A percentile compares a stretch with the other conserved stretches of the same genome.
phyloP scores from a whole-genome alignment of 495 filamentous ascomycete species.

The Neurospora sp. region DNA sequence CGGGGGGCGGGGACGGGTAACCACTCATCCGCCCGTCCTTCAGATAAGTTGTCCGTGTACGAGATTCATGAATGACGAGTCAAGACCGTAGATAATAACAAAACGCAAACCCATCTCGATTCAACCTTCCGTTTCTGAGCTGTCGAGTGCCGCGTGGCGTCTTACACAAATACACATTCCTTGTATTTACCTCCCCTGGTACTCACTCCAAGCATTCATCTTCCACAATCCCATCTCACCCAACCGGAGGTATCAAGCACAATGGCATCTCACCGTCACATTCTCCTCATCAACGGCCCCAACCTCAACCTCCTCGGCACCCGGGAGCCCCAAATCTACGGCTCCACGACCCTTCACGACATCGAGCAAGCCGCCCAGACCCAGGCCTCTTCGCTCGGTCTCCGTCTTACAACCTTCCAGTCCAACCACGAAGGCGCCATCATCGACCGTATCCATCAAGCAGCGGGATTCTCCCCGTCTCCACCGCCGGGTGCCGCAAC shows the following conservation, averaged over 20 bases:
- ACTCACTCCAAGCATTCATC: background rate
- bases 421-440: constrained; percentile 60
- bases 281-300: constrained; percentile 71
- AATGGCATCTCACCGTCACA: constrained; percentile 39
- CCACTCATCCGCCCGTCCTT: background rate
- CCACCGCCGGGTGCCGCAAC: background rate
- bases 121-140: background rate
- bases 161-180: background rate
- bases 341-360: constrained; percentile 50
- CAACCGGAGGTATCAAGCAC: background rate
- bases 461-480: constrained; percentile 24
- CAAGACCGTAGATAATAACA: background rate
- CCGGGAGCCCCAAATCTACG: constrained; percentile 62
- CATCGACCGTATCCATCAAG: constrained; percentile 49
- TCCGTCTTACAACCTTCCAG: constrained; percentile 45
- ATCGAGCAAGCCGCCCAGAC: constrained; percentile 36
- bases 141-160: background rate
- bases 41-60: background rate
- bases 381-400: constrained; percentile 33
- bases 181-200: background rate
- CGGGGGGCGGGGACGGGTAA: background rate
- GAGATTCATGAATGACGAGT: background rate
- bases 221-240: background rate
- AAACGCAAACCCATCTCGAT: background rate
- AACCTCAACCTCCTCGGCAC: constrained; percentile 72